Evolutionary conservation across 2,329 filamentous ascomycete genomes (phyloP), one percentile per base, ranked within the genome.

Genomic region (Cadophora sp.): DNA sequence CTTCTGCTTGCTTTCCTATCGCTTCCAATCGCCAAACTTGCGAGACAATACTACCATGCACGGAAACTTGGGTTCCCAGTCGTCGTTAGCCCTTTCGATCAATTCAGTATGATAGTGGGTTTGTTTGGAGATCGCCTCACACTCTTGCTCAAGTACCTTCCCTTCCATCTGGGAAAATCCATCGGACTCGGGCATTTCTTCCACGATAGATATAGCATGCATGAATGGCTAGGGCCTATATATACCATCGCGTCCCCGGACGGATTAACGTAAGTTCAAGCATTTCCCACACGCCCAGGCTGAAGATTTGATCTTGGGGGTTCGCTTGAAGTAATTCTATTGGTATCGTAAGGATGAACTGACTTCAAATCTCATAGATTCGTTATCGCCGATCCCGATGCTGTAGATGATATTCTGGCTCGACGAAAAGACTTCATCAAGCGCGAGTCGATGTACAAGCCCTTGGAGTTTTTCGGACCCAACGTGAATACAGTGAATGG

Each of bases 401-500:
- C 64, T 14, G 61, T 46, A 1, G 68, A 71, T 11, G 68, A 73
- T 43, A 63, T 73, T 14, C 51, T 72, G 11, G 26, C 53, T 43
- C 56, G 69, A 31, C 51, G 68, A 14, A 71, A 69, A 56, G 70
- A 72, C 12, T 71, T 69, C 51, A 64, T 70, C 37, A 70, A 73
- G 27, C 50, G 60, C 12, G 24, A n/a, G 4, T 56, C 27, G 6
- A 61, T 73, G 16, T 62, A 68, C 70, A 73, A 71, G 14, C 34
- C 71, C 24, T 58, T 78, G 16, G 73, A 76, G 11, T 51, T 79
- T 7, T 80, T 79, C 70, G 79, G 79, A 12, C 71, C 75, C 0
- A 80, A 78, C 62, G 63, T 80, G 11, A 71, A 77, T 12, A 78
- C 76, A 3, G 71, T 77, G 58, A 63, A 78, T 70, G 77, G 78